Base-by-base conservation (phyloP, 257 asterid species). In the Scutellaria minor region DNA sequence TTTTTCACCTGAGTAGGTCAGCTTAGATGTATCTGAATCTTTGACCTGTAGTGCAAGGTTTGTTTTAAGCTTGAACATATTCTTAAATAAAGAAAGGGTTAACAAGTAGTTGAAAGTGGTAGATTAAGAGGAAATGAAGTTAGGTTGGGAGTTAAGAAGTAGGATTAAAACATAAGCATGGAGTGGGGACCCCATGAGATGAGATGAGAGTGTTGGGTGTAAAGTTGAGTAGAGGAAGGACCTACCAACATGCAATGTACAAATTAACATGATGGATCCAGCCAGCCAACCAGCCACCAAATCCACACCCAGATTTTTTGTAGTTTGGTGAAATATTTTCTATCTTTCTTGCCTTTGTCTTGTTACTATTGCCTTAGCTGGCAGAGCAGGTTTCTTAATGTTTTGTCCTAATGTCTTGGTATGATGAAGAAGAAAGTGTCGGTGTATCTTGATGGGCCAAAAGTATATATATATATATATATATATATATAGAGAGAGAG, bases 351-450 rank as follows among this genome's bases (percentile, higher is more conserved):
- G 39, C 11, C 8, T 66, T 67, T 60, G 76, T 77, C 58, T 54
- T 71, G 51, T 66, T 79, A 75, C 74, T 59, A 73, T 76, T 74
- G 53, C 80, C 47, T 81, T 76, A 84, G 88, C 79, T 84, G 86
- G 83, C 80, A 53, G 53, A 47, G 77, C 66, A 77, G 77, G 78
- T 77, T 8, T 55, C 14, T 7, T 20, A 55, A 66, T 70, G 20
- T 60, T 73, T 76, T 71, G 85, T 79, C 78, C 22, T 71, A 24
- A 24, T 24, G 68, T 37, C 11, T 42, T 31, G 53, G 39, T 37
- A 9, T 41, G 9, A 45, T 51, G 58, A 50, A 39, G 54, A 41
- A 50, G 37, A 57, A 73, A 77, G 85, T 77, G 85, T 77, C 82
- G 79, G 82, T 74, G 72, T 12, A 56, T 0, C 0, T 39, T 59